A percentile compares a stretch with the other conserved stretches of the same genome.
Conservation (phyloP, 139 green algal genomes). For the Dunaliella sp. region DNA sequence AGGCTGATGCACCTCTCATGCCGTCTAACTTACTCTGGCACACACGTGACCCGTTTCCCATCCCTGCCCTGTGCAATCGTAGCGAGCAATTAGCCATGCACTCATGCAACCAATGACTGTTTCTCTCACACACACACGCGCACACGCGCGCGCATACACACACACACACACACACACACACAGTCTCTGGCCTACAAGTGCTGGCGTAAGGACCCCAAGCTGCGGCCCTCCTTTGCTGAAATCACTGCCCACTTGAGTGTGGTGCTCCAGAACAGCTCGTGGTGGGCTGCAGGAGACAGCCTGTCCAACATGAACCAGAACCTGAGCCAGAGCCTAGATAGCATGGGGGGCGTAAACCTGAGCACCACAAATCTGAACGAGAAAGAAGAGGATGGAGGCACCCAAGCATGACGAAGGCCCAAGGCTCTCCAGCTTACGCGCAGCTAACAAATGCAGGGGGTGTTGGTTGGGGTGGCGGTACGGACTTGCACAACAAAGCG, state of each 20-base stretch:
- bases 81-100: too few relatives aligned
- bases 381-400: background rate
- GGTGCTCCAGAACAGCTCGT: conserved; percentile 25
- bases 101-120: too few relatives aligned
- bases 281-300: conserved; percentile 5
- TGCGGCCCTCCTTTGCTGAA: conserved; percentile 34
- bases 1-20: too few relatives aligned
- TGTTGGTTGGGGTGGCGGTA: too few relatives aligned
- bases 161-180: background rate
- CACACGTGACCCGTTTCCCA: too few relatives aligned
- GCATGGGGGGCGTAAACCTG: too few relatives aligned
- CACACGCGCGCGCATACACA: background rate
- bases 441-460: too few relatives aligned
- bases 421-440: too few relatives aligned
- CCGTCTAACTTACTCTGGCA: too few relatives aligned
- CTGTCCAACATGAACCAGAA: background rate
- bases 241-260: conserved; percentile 22
- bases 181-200: conserved; percentile 41
- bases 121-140: background rate
- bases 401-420: background rate
- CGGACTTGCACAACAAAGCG: too few relatives aligned
- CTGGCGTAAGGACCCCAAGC: conserved; percentile 49
- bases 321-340: background rate
- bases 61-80: too few relatives aligned
- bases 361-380: too few relatives aligned